Evolutionary conservation across 176 grass and related monocot species (phyloP).

Genomic region (Puccinellia tenuiflora): DNA sequence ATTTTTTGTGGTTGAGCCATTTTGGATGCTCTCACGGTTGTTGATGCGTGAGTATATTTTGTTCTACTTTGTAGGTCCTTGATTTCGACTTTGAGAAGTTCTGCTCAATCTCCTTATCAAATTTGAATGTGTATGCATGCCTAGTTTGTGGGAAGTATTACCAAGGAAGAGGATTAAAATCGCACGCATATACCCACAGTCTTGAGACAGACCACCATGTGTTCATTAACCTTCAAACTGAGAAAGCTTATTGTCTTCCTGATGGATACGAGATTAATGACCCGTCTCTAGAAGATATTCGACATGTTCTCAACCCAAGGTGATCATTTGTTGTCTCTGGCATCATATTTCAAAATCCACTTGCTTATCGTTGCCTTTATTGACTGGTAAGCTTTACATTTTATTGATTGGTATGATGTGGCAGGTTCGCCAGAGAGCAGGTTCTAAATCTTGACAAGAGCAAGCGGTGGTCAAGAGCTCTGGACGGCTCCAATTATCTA

Average conservation of each 20-base stretch:
- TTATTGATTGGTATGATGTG: slow-evolving; percentile 20
- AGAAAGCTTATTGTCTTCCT: slow-evolving; percentile 94
- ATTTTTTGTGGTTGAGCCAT: background rate
- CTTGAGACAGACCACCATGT: slow-evolving; percentile 87
- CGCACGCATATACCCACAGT: slow-evolving; percentile 82
- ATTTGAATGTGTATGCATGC: slow-evolving; percentile 85
- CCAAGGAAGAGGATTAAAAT: slow-evolving; percentile 97
- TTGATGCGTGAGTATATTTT: background rate
- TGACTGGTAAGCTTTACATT: background rate
- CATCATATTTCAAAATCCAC: background rate
- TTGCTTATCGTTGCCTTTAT: background rate
- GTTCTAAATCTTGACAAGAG: slow-evolving; percentile 80
- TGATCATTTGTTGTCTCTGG: slow-evolving; percentile 18
- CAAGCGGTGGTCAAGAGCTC: slow-evolving; percentile 98
- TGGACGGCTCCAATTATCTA: slow-evolving; percentile 96
- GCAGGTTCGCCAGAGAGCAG: slow-evolving; percentile 72
- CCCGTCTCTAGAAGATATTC: slow-evolving; percentile 79
- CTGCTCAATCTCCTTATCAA: slow-evolving; percentile 79
- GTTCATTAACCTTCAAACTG: slow-evolving; percentile 91
- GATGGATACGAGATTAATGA: slow-evolving; percentile 97
- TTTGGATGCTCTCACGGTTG: background rate
- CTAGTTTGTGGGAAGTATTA: slow-evolving; percentile 92
- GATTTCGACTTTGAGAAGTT: slow-evolving; percentile 99
- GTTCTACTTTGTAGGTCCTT: slow-evolving; percentile 53
- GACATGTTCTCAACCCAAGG: slow-evolving; percentile 97